Conservation (phyloP, 345 rosid species). For the Abelmoschus esculentus region DNA sequence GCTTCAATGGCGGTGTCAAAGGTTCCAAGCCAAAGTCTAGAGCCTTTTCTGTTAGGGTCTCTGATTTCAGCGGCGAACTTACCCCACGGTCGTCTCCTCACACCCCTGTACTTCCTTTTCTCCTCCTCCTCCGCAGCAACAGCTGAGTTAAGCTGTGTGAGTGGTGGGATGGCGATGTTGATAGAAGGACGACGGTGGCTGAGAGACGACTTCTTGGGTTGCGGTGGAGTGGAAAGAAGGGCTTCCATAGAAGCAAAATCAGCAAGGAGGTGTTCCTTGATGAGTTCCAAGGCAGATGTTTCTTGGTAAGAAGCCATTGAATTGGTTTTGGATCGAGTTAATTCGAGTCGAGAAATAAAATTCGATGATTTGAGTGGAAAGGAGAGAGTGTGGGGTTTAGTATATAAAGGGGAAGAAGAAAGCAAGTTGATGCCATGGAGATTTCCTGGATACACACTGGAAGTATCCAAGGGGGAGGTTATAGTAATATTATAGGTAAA, state of each 20-base stretch:
- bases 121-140: background rate
- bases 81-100: slow-evolving; percentile 84
- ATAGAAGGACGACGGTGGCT: slow-evolving; percentile 62
- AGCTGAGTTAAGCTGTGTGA: background rate
- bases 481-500: too few species aligned
- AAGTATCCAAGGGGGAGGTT: slow-evolving; percentile 17
- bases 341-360: too few species aligned
- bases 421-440: background rate
- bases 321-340: too few species aligned
- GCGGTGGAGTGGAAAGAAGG: slow-evolving; percentile 18
- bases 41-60: slow-evolving; percentile 78
- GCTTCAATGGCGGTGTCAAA: slow-evolving; percentile 79
- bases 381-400: slow-evolving; percentile 12
- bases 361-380: slow-evolving; percentile 25
- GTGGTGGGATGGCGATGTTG: slow-evolving; percentile 38
- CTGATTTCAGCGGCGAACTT: slow-evolving; percentile 88
- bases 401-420: slow-evolving; percentile 16
- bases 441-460: slow-evolving; percentile 24
- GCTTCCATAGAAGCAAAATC: slow-evolving; percentile 40
- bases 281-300: slow-evolving; percentile 42
- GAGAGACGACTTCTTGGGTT: slow-evolving; percentile 28
- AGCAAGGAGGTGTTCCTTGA: slow-evolving; percentile 54
- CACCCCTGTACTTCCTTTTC: slow-evolving; percentile 72
- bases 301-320: slow-evolving; percentile 30
- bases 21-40: slow-evolving; percentile 87